A percentile compares a stretch with the other conserved stretches of the same genome.
Evolutionary conservation across 2,329 filamentous ascomycete genomes (phyloP).

Genomic region (Rhytidhysteron rufulum): DNA sequence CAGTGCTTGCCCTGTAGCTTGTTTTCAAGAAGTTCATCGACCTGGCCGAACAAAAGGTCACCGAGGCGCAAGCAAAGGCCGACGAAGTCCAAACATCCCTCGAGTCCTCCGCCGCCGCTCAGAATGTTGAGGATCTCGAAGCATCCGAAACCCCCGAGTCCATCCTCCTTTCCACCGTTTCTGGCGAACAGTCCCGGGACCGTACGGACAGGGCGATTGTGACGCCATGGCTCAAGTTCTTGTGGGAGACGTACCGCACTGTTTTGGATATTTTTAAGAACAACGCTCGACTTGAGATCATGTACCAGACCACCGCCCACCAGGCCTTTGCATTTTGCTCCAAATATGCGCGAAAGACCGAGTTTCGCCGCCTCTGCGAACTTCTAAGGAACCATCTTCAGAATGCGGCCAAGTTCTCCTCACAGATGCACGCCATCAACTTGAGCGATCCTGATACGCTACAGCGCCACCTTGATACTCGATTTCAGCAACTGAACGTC

Average conservation of each 20-base stretch:
- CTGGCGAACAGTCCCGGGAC: slow-evolving; percentile 94
- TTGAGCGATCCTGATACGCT: slow-evolving; percentile 95
- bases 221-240: slow-evolving; percentile 97
- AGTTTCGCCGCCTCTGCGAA: slow-evolving; percentile 97
- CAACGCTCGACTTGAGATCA: slow-evolving; percentile 93
- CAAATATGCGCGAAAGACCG: slow-evolving; percentile 97
- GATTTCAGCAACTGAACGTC: slow-evolving; percentile 97
- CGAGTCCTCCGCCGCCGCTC: slow-evolving; percentile 67
- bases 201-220: slow-evolving; percentile 97
- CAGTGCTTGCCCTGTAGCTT: slow-evolving; percentile 44
- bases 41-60: slow-evolving; percentile 92
- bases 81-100: slow-evolving; percentile 88
- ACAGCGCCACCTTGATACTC: slow-evolving; percentile 94
- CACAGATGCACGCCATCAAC: slow-evolving; percentile 99
- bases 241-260: slow-evolving; percentile 99
- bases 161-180: slow-evolving; percentile 94
- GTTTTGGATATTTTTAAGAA: slow-evolving; percentile 98
- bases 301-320: slow-evolving; percentile 97
- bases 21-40: slow-evolving; percentile 98
- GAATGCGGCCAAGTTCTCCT: slow-evolving; percentile 97
- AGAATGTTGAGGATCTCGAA: slow-evolving; percentile 90
- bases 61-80: slow-evolving; percentile 90
- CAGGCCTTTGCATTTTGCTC: slow-evolving; percentile 99
- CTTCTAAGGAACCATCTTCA: slow-evolving; percentile 97
- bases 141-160: slow-evolving; percentile 97